phyloP scores from a whole-genome alignment of 1,284 basidiomycete genomes.

The Exobasidium rhododendri region DNA sequence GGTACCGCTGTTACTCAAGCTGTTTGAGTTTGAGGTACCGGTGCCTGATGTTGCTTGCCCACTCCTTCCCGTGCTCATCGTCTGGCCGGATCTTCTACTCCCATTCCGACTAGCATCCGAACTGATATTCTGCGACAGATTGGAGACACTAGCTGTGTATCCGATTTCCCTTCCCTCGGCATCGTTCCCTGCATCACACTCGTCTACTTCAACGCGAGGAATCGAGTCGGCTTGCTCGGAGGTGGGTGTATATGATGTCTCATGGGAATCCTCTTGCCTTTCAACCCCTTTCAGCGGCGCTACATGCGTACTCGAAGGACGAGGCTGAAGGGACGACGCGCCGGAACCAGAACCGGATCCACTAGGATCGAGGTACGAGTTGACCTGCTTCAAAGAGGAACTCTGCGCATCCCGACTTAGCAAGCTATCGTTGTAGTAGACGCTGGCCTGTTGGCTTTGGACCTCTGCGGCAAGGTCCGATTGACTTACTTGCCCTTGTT shows the following conservation, averaged over 20 bases:
- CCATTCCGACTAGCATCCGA: neutral
- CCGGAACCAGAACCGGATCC: constrained; percentile 6
- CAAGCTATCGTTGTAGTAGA: constrained; percentile 18
- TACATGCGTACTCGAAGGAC: neutral
- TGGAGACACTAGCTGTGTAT: constrained; percentile 29
- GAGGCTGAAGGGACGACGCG: constrained; percentile 7
- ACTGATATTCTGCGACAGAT: constrained; percentile 17
- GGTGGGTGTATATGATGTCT: neutral
- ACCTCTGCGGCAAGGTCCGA: constrained; percentile 22
- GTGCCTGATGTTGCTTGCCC: constrained; percentile 1
- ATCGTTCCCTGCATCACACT: neutral
- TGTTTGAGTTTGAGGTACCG: constrained; percentile 26
- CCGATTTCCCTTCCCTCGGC: neutral
- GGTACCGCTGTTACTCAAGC: constrained; percentile 24
- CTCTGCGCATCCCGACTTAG: neutral
- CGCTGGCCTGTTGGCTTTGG: constrained; percentile 32
- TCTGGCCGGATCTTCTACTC: neutral
- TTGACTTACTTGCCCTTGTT: constrained; percentile 4
- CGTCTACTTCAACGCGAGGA: neutral
- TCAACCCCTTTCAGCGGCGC: neutral
- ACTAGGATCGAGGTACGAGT: constrained; percentile 18
- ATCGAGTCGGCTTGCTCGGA: neutral
- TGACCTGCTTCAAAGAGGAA: neutral
- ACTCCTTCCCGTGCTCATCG: neutral
- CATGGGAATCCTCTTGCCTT: neutral